Base-by-base conservation (phyloP, 352 stramenopile genomes). In the Phytophthora citrophthora region DNA sequence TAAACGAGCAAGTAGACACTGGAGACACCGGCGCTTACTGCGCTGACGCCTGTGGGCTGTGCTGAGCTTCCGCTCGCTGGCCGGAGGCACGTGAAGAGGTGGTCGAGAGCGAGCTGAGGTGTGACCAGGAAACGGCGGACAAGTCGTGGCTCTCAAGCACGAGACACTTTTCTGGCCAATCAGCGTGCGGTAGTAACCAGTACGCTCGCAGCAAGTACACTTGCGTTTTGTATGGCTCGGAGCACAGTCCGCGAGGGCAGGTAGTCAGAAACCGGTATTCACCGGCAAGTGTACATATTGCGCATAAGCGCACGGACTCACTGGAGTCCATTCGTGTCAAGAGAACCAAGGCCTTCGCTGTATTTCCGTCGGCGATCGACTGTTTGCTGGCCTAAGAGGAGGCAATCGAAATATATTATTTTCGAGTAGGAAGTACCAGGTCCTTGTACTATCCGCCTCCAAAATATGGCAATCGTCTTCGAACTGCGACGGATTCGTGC, bases 21-120 rank as follows among this genome's bases (percentile, higher is more conserved):
- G 63, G 24, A 18, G 32, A 32, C 49, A 64, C 48, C 43, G 58
- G 57, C 62, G 49, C 47, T 57, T 31, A 32, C 49, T 67, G 59
- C 52, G 60, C 64, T 56, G 59, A 64, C 49, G 64, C 57, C 57
- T 61, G 57, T 49, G 38, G 38, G 56, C 58, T 68, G 64, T 68
- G 64, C 64, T 69, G 64, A 73, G 64, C 64, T 73, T 36, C 48
- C 53, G 65, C 65, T 70, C 65, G 60, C 63, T 64, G 41, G 47
- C 59, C 54, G 51, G 23, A 38, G 18, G 38, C 38, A 52, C 59
- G 56, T 69, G 59, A n/a, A 51, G 54, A 48, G 27, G 64, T 54
- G 40, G 40, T 34, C 44, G 44, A 39, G 34, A 3, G 5, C 52
- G 63, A 52, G 26, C 50, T 68, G 29, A 50, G 27, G 31, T 65